These are phyloP conservation scores for Penicillium turbatum DNA, from an alignment of 495 filamentous ascomycete species.

Conservation along the genomic window DNA sequence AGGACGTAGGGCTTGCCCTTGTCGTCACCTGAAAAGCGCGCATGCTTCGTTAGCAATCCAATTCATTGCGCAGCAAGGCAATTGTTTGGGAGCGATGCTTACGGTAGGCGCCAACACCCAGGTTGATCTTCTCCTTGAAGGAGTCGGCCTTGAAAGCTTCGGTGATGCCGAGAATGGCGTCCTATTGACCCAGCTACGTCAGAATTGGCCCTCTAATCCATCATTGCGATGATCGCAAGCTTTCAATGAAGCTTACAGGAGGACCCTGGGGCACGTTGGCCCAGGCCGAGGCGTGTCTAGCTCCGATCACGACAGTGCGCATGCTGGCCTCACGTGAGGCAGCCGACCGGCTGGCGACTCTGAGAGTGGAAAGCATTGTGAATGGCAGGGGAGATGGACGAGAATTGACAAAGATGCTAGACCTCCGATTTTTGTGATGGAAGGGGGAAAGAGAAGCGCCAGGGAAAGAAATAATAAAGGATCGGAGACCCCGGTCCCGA, in stretches of 20 bases:
- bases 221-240: not conserved
- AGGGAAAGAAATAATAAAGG: constrained; percentile 24
- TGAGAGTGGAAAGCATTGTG: constrained; percentile 54
- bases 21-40: constrained; percentile 65
- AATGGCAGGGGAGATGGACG: constrained; percentile 6
- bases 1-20: constrained; percentile 96
- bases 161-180: constrained; percentile 94
- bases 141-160: constrained; percentile 97
- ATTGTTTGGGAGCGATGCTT: constrained; percentile 15
- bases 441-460: constrained; percentile 20
- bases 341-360: constrained; percentile 54
- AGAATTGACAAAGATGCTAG: constrained; percentile 13
- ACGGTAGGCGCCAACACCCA: constrained; percentile 66
- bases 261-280: constrained; percentile 86
- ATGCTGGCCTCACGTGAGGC: constrained; percentile 43
- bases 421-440: constrained; percentile 16
- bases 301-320: constrained; percentile 47
- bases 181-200: constrained; percentile 31
- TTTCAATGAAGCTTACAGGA: constrained; percentile 60
- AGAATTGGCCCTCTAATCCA: constrained; percentile 22
- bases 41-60: not conserved
- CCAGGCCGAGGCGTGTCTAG: constrained; percentile 78
- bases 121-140: constrained; percentile 92
- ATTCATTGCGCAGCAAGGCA: not conserved
- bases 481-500: constrained; percentile 28